Evolutionary conservation across 2,329 filamentous ascomycete species (phyloP).

Genomic region (Venturia asperata): DNA sequence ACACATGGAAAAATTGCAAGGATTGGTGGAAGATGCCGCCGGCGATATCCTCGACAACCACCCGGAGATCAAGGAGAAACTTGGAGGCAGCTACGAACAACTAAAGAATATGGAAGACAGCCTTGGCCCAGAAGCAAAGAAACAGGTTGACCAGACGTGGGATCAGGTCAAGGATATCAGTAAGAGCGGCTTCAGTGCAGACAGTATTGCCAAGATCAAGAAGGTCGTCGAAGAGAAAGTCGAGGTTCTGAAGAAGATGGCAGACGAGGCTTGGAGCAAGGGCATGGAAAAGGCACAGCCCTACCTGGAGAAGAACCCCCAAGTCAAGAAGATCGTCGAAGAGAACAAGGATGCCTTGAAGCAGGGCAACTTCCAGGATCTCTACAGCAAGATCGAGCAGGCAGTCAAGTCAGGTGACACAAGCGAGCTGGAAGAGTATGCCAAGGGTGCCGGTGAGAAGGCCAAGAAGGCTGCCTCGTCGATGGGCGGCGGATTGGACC

Average conservation of each 20-base stretch:
- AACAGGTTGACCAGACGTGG: conserved; percentile 67
- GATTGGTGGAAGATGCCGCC: conserved; percentile 56
- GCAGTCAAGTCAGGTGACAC: conserved; percentile 56
- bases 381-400: conserved; percentile 56
- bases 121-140: conserved; percentile 69
- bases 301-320: conserved; percentile 67
- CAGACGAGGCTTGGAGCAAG: conserved; percentile 66
- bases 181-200: conserved; percentile 52
- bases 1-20: conserved; percentile 51
- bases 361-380: conserved; percentile 56
- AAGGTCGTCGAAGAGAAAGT: conserved; percentile 63
- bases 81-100: conserved; percentile 61
- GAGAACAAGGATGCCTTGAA: conserved; percentile 63
- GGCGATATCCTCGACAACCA: conserved; percentile 65
- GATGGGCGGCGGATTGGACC: conserved; percentile 44
- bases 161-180: conserved; percentile 57
- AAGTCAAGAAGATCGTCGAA: conserved; percentile 65
- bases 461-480: conserved; percentile 46
- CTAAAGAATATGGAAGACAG: conserved; percentile 62
- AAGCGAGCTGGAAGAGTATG: conserved; percentile 53
- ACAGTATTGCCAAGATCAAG: conserved; percentile 49
- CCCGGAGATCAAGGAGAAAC: conserved; percentile 63
- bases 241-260: conserved; percentile 58
- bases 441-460: conserved; percentile 53
- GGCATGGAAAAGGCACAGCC: conserved; percentile 64